phyloP scores from a whole-genome alignment of 2,329 filamentous ascomycete genomes.

The Fusarium sp. region DNA sequence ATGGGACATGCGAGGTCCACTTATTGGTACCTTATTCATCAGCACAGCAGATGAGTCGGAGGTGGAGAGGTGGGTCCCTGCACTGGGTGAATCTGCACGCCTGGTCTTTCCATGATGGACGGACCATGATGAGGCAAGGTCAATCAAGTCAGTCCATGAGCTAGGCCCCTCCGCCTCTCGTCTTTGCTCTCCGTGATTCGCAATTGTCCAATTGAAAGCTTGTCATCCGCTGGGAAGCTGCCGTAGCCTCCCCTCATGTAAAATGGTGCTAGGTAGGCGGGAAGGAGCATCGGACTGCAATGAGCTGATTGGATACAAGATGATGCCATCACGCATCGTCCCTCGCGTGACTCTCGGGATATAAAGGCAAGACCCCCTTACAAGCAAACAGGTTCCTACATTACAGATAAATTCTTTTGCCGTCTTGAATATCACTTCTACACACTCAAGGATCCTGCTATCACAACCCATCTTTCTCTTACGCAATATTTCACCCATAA shows the following conservation, averaged over 20 bases:
- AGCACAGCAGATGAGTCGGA: neutral
- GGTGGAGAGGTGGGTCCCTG: constrained; percentile 2
- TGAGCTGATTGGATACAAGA: constrained; percentile 42
- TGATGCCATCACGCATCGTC: constrained; percentile 39
- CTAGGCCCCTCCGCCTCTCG: constrained; percentile 14
- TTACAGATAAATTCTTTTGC: neutral
- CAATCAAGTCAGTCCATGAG: neutral
- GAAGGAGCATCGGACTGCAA: constrained; percentile 26
- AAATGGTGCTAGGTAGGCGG: neutral
- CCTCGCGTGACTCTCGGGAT: constrained; percentile 41
- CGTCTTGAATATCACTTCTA: neutral
- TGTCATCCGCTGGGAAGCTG: constrained; percentile 12
- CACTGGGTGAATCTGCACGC: neutral
- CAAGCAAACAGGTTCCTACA: neutral
- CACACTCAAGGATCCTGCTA: neutral
- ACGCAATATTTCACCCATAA: neutral
- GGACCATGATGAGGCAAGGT: constrained; percentile 13
- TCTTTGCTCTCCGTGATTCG: constrained; percentile 4
- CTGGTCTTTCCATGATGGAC: constrained; percentile 13
- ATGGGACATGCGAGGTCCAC: constrained; percentile 37
- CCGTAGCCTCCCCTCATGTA: neutral
- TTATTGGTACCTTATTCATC: neutral
- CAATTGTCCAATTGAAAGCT: constrained; percentile 25
- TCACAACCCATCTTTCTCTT: neutral
- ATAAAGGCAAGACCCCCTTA: constrained; percentile 37